A percentile compares a stretch with the other conserved stretches of the same genome.
These are phyloP conservation scores for Astrocystis sublimbata DNA, from an alignment of 495 filamentous ascomycete genomes.

Conservation along the genomic window DNA sequence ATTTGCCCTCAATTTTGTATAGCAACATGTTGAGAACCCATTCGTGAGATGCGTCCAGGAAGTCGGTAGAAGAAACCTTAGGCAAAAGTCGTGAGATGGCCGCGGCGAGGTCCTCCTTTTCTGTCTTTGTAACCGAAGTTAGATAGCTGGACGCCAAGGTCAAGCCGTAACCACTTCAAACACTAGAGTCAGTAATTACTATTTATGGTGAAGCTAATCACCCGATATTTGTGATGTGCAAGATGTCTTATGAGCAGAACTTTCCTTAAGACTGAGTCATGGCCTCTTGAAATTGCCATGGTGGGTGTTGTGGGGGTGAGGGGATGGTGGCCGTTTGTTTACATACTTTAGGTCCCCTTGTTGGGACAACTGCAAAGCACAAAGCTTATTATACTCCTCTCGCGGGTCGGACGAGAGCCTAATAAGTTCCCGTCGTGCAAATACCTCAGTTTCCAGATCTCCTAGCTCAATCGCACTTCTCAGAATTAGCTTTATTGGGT, in stretches of 20 bases:
- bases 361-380: conserved; percentile 4
- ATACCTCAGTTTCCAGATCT: conserved; percentile 8
- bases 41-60: conserved; percentile 1
- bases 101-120: not conserved
- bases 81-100: conserved; percentile 6
- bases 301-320: too few relatives aligned
- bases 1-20: conserved; percentile 12
- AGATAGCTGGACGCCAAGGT: conserved; percentile 10
- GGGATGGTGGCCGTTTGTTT: too few relatives aligned
- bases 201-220: too few relatives aligned
- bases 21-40: conserved; percentile 16
- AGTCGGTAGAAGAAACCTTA: conserved; percentile 3
- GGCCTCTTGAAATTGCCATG: too few relatives aligned
- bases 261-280: too few relatives aligned
- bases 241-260: too few relatives aligned
- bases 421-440: conserved; percentile 10
- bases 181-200: too few relatives aligned
- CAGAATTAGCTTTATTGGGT: conserved; percentile 6
- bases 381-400: conserved; percentile 2
- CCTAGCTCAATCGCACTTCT: conserved; percentile 13
- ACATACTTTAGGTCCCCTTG: conserved; percentile 14
- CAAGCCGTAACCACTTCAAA: not conserved
- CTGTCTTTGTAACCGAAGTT: conserved; percentile 3
- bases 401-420: conserved; percentile 3
- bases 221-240: too few relatives aligned